A percentile compares a stretch with the other conserved stretches of the same genome.
Evolutionary conservation across 2,329 filamentous ascomycete genomes (phyloP).

Genomic region (Colletotrichum orbiculare): DNA sequence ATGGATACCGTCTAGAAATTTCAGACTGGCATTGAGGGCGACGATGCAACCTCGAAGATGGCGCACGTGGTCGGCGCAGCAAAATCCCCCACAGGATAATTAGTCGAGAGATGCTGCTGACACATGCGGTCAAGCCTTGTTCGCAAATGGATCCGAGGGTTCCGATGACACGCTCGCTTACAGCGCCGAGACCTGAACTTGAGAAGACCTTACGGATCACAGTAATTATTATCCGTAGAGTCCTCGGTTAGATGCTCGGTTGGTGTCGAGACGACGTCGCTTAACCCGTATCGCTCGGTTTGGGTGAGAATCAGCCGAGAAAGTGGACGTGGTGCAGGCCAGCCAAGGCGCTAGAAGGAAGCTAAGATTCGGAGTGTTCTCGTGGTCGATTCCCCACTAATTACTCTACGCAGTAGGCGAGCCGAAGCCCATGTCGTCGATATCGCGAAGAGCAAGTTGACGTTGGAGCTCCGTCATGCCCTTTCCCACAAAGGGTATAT

Average conservation of each 20-base stretch:
- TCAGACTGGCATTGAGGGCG: no score
- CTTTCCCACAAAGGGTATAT: no score
- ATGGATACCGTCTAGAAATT: no score
- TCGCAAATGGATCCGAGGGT: constrained; percentile 19
- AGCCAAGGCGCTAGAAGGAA: constrained; percentile 32
- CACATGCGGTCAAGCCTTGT: background rate
- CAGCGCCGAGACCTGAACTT: background rate
- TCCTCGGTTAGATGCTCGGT: constrained; percentile 20
- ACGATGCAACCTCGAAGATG: no score
- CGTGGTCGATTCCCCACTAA: constrained; percentile 2
- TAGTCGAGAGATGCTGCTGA: no score
- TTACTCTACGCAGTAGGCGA: background rate
- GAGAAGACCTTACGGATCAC: no score
- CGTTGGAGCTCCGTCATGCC: no score
- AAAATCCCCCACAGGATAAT: no score
- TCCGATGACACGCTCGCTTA: constrained; percentile 9
- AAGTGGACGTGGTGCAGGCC: constrained; percentile 3
- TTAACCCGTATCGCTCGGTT: constrained; percentile 32
- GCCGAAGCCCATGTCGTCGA: background rate
- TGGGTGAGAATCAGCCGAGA: background rate
- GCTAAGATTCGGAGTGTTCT: constrained; percentile 22
- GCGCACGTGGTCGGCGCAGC: no score
- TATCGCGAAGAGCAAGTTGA: no score
- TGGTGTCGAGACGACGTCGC: constrained; percentile 17
- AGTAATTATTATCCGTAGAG: no score